Evolutionary conservation across 345 rosid genomes (phyloP).

Genomic region (Nephelium lappaceum): DNA sequence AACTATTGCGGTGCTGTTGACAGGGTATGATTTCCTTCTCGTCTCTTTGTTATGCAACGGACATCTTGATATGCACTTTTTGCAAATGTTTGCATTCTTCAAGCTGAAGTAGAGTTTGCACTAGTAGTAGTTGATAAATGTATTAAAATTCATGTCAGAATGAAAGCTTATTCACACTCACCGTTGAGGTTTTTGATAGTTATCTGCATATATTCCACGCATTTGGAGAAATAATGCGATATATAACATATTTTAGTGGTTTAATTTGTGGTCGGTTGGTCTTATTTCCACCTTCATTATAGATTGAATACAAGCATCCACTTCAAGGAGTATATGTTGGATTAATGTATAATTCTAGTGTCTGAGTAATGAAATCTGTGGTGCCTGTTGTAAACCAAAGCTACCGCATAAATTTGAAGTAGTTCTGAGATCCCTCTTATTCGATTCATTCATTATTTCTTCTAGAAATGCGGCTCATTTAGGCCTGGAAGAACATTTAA

Average conservation of each 20-base stretch:
- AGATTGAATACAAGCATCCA: not conserved
- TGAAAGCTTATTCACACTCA: not conserved
- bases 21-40: constrained; percentile 29
- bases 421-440: not conserved
- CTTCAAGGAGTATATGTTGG: not conserved
- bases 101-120: too few relatives aligned
- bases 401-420: not conserved
- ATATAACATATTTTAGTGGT: not conserved
- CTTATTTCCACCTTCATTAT: not conserved
- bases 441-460: not conserved
- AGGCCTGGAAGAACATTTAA: not conserved
- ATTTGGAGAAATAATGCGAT: not conserved
- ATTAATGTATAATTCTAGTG: not conserved
- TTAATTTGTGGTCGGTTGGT: not conserved
- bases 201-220: not conserved
- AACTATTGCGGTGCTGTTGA: constrained; percentile 30
- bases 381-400: not conserved
- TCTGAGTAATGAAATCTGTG: not conserved
- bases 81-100: not conserved
- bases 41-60: not conserved
- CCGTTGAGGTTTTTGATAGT: not conserved
- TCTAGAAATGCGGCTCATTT: not conserved
- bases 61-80: not conserved
- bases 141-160: not conserved
- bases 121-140: not conserved